Base-by-base conservation (phyloP, 345 rosid species). In the Ceriops zippeliana region DNA sequence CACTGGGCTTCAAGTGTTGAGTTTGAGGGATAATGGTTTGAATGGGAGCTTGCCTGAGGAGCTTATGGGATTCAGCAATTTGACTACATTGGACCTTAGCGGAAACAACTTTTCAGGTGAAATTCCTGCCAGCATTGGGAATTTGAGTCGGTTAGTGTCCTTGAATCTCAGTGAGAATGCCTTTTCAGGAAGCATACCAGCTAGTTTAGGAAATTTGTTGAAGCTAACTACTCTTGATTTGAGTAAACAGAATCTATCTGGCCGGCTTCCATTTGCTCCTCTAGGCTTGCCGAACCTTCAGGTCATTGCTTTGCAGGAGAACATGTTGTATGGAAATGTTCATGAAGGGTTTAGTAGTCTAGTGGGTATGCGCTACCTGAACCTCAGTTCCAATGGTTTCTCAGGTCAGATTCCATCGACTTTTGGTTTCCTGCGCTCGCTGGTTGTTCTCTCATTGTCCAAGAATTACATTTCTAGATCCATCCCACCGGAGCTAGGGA, bases 291-390 rank as follows among this genome's bases (percentile, higher is more conserved):
- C 99, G 0, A 88, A 84, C 62, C 79, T 95, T 76, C 96, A 89
- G 72, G 89, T 82, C 70, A 77, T 91, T 84, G 93, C 96, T 53
- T 75, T 95, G 86, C 91, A 95, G 72, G 96, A 86, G 67, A 95
- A 95, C 70, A 75, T 42, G 70, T 78, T 95, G 61, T 87, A 87
- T 24, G 96, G 91, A 19, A 66, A 81, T 74, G 82, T 91, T 35
- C 89, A 88, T 68, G 97, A 89, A 84, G 97, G 97, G 20, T 84
- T 95, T 63, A 90, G 97, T 78, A 95, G 96, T 75, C 85, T 95
- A 79, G 76, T 76, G 84, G 80, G 89, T 76, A 76, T 91, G 78
- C 82, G 70, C 58, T 84, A 83, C 71, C 72, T 90, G 70, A 91
- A 91, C 77, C 90, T 95, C 35, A 88, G 86, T 62, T 82, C 79